phyloP scores from a whole-genome alignment of 2,329 filamentous ascomycete species.

The Penicillium frequentans region DNA sequence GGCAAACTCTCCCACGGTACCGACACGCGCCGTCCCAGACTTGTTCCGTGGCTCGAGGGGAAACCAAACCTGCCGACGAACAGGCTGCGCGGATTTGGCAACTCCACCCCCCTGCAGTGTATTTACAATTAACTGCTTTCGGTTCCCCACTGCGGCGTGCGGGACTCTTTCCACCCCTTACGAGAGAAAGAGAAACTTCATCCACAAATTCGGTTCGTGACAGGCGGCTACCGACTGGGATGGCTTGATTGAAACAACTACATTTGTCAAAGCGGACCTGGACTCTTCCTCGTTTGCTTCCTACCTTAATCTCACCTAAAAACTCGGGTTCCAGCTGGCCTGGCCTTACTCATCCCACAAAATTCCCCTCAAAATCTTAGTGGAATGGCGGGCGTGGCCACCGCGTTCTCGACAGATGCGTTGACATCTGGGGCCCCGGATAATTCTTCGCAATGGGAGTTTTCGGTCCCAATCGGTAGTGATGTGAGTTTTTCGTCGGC shows the following conservation, averaged over 20 bases:
- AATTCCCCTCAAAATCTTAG: slow-evolving; percentile 3
- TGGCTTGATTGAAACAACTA: slow-evolving; percentile 28
- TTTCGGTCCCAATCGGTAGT: slow-evolving; percentile 34
- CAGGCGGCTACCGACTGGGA: slow-evolving; percentile 22
- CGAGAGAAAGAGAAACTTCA: slow-evolving; percentile 2
- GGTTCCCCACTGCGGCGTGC: slow-evolving; percentile 22
- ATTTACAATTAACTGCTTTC: slow-evolving; percentile 38
- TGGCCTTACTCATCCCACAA: slow-evolving; percentile 26
- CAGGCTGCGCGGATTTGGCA: neutral
- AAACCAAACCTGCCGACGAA: slow-evolving; percentile 5
- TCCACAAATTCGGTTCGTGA: slow-evolving; percentile 5
- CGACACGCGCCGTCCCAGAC: slow-evolving; percentile 11
- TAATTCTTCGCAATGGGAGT: slow-evolving; percentile 38
- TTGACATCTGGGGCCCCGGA: slow-evolving; percentile 36
- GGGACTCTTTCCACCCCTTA: slow-evolving; percentile 18
- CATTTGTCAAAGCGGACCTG: slow-evolving; percentile 10
- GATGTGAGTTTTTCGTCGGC: slow-evolving; percentile 32
- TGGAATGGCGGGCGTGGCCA: slow-evolving; percentile 44
- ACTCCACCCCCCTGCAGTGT: slow-evolving; percentile 24
- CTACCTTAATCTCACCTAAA: slow-evolving; percentile 2
- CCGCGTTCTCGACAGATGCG: slow-evolving; percentile 41
- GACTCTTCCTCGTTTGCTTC: slow-evolving; percentile 13
- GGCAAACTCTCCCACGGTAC: slow-evolving; percentile 15
- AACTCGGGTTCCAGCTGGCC: slow-evolving; percentile 35
- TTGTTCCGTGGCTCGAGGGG: slow-evolving; percentile 18